A percentile compares a stretch with the other conserved stretches of the same genome.
phyloP scores from a whole-genome alignment of 2,329 filamentous ascomycete genomes.

The Ascochyta fabae region DNA sequence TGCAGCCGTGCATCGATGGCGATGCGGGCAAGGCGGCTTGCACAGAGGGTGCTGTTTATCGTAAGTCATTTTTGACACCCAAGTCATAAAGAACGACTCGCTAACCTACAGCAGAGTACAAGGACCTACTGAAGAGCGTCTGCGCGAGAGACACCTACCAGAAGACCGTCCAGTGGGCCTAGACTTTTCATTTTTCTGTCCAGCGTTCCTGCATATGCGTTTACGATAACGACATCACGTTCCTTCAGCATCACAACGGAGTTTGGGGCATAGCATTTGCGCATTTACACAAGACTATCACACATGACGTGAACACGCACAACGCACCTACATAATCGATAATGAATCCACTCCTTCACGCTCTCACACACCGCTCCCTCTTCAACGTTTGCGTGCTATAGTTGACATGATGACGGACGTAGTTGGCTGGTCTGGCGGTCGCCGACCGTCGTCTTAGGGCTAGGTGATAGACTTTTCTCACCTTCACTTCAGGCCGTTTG shows the following conservation, averaged over 20 bases:
- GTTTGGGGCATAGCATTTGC: slow-evolving; percentile 11
- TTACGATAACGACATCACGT: slow-evolving; percentile 13
- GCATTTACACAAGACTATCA: slow-evolving; percentile 15
- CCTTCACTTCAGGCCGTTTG: slow-evolving; percentile 4
- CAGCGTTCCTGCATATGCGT: slow-evolving; percentile 6
- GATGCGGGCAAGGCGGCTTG: slow-evolving; percentile 15
- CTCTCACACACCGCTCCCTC: background rate
- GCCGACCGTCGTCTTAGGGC: background rate
- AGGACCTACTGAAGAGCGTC: slow-evolving; percentile 17
- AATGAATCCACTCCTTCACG: slow-evolving; percentile 18
- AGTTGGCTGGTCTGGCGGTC: background rate
- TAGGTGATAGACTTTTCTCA: background rate
- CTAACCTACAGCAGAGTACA: slow-evolving; percentile 27
- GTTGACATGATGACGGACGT: background rate
- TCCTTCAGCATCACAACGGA: slow-evolving; percentile 19
- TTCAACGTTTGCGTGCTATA: background rate
- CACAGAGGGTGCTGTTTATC: slow-evolving; percentile 24
- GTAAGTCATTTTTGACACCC: slow-evolving; percentile 9
- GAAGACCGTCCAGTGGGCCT: slow-evolving; percentile 19
- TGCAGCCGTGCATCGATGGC: slow-evolving; percentile 29
- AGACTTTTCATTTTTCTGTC: background rate
- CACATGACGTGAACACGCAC: slow-evolving; percentile 12
- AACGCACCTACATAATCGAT: slow-evolving; percentile 16
- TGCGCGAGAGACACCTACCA: slow-evolving; percentile 21
- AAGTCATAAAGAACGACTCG: background rate